These are phyloP conservation scores for Lactarius deliciosus DNA, from an alignment of 768 basidiomycete genomes.

Conservation along the genomic window DNA sequence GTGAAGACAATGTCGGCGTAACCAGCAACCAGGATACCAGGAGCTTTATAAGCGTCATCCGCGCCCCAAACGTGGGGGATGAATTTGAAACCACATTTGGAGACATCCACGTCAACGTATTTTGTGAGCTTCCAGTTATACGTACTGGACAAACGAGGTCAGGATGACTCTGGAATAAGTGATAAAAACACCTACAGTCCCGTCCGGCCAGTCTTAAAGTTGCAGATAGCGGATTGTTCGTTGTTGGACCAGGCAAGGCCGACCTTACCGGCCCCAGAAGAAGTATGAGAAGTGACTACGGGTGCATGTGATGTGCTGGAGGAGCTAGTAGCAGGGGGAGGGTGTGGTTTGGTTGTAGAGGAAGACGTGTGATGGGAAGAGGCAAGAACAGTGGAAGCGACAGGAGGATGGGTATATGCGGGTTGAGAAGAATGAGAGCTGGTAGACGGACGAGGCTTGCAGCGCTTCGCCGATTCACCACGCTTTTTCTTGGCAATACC, in stretches of 20 bases:
- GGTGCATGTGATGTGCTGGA: slow-evolving; percentile 26
- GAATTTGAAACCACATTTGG: slow-evolving; percentile 50
- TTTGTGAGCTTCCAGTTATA: slow-evolving; percentile 68
- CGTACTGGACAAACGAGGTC: slow-evolving; percentile 35
- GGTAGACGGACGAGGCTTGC: slow-evolving; percentile 49
- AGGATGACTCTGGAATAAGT: background rate
- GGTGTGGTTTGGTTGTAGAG: background rate
- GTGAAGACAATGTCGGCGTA: slow-evolving; percentile 55
- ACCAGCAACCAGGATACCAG: slow-evolving; percentile 45
- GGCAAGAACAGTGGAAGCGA: too few relatives aligned
- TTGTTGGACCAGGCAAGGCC: slow-evolving; percentile 70
- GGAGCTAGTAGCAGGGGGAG: slow-evolving; percentile 31
- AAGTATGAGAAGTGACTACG: slow-evolving; percentile 14
- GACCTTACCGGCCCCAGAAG: slow-evolving; percentile 42
- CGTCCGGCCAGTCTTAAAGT: slow-evolving; percentile 46
- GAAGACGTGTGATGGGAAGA: slow-evolving; percentile 27
- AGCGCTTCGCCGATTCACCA: slow-evolving; percentile 43
- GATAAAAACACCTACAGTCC: slow-evolving; percentile 34
- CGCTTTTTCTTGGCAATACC: slow-evolving; percentile 54
- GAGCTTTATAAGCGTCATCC: slow-evolving; percentile 50
- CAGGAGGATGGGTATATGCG: slow-evolving; percentile 28
- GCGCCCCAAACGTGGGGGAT: slow-evolving; percentile 73
- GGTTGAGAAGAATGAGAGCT: slow-evolving; percentile 13
- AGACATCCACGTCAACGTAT: slow-evolving; percentile 38
- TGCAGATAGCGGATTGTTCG: slow-evolving; percentile 43